Evolutionary conservation across 179 eudicot genomes (phyloP).

Genomic region (Heliamphora ciliata): DNA sequence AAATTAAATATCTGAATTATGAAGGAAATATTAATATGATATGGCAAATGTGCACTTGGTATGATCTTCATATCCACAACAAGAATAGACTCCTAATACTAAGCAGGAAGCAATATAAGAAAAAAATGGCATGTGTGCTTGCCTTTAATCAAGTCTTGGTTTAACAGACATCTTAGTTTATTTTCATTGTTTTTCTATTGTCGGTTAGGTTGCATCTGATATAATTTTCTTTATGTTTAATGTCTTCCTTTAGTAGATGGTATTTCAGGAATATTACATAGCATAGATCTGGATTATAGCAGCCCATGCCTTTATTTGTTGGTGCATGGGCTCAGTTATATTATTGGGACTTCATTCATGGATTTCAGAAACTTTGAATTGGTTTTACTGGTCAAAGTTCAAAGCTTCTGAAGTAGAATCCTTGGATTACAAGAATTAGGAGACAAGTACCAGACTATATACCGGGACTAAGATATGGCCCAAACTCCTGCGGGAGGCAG

Average conservation of each 20-base stretch:
- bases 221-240: conserved; percentile 2
- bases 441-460: too few species aligned
- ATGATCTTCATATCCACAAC: neutral
- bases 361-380: neutral
- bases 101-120: neutral
- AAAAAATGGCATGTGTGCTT: neutral
- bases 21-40: neutral
- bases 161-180: neutral
- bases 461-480: too few species aligned
- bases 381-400: neutral
- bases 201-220: neutral
- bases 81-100: neutral
- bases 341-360: neutral
- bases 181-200: neutral
- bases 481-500: too few species aligned
- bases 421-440: neutral
- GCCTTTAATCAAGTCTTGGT: neutral
- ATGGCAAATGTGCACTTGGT: neutral
- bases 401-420: neutral
- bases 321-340: neutral
- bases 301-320: neutral
- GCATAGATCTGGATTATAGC: too few species aligned
- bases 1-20: neutral
- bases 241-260: neutral
- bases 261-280: neutral